phyloP scores from a whole-genome alignment of 2,329 filamentous ascomycete species.

The Nigrograna mackinnonii region DNA sequence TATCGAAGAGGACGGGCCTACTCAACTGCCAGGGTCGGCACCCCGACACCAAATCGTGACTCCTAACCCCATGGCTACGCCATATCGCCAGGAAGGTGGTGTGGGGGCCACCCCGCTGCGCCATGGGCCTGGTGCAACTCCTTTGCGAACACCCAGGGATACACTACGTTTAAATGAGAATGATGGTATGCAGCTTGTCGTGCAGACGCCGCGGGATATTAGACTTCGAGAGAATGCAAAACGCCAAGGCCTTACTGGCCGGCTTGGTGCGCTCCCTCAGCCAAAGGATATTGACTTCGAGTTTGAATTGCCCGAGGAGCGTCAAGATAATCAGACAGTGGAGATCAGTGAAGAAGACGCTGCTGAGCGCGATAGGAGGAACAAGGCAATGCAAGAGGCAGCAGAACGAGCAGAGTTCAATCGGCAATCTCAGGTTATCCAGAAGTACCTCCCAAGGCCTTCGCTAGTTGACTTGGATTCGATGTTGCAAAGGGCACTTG shows the following conservation, averaged over 20 bases:
- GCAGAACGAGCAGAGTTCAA: conserved; percentile 71
- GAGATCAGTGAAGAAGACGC: conserved; percentile 67
- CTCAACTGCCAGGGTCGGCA: conserved; percentile 85
- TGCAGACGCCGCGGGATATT: conserved; percentile 77
- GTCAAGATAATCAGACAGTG: conserved; percentile 60
- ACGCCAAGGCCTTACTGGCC: conserved; percentile 69
- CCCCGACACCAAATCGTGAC: conserved; percentile 82
- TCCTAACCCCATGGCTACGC: conserved; percentile 93
- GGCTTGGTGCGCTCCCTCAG: conserved; percentile 83
- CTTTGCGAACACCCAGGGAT: conserved; percentile 86
- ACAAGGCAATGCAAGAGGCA: conserved; percentile 65
- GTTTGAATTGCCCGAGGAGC: conserved; percentile 85
- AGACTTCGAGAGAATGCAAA: conserved; percentile 70
- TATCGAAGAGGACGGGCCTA: conserved; percentile 78
- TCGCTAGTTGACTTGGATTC: conserved; percentile 70
- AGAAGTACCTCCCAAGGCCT: conserved; percentile 79
- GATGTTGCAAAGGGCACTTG: conserved; percentile 66
- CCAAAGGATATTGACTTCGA: conserved; percentile 96
- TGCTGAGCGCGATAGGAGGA: conserved; percentile 75
- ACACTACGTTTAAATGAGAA: conserved; percentile 80
- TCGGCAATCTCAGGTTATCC: conserved; percentile 88
- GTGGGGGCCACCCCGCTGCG: conserved; percentile 67
- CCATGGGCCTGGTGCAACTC: conserved; percentile 74
- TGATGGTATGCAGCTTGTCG: conserved; percentile 68
- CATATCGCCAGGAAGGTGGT: conserved; percentile 65